phyloP scores from a whole-genome alignment of 1,284 basidiomycete genomes.

The Trichosporon inkin region DNA sequence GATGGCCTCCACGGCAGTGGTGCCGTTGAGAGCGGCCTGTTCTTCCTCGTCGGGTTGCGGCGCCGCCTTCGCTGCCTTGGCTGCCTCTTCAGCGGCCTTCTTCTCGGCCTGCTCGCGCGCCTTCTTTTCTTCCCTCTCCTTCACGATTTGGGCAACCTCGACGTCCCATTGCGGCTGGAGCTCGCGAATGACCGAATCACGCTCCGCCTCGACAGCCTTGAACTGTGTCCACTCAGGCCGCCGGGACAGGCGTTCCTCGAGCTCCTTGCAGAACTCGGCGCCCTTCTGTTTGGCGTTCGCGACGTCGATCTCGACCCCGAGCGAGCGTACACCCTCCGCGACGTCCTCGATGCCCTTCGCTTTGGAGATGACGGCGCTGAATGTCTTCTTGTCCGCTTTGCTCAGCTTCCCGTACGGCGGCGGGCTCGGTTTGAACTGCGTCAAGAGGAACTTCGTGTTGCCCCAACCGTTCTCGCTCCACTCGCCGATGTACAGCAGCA shows the following conservation, averaged over 20 bases:
- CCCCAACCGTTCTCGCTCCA: conserved; percentile 75
- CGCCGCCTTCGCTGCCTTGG: not conserved
- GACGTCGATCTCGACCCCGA: conserved; percentile 51
- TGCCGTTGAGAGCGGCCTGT: not conserved
- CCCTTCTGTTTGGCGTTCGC: conserved; percentile 14
- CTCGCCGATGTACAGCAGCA: conserved; percentile 63
- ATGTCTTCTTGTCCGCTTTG: conserved; percentile 59
- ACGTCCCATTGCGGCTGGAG: not conserved
- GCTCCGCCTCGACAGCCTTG: not conserved
- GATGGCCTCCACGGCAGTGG: not conserved
- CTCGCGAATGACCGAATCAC: not conserved
- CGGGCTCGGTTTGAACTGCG: conserved; percentile 62
- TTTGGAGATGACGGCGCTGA: conserved; percentile 58
- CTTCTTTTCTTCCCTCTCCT: conserved; percentile 3
- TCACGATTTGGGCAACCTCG: not conserved
- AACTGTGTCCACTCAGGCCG: conserved; percentile 15
- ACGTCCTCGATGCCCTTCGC: conserved; percentile 67
- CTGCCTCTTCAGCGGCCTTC: not conserved
- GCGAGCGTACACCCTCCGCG: conserved; percentile 28
- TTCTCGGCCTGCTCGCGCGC: not conserved
- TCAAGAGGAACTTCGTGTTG: conserved; percentile 87
- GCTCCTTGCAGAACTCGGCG: conserved; percentile 20
- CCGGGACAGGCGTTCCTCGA: conserved; percentile 8
- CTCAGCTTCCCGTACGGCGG: conserved; percentile 56
- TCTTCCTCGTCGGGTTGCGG: not conserved